Conservation (phyloP, 202 grass and related monocot genomes). For the Dendrocalamus latiflorus region DNA sequence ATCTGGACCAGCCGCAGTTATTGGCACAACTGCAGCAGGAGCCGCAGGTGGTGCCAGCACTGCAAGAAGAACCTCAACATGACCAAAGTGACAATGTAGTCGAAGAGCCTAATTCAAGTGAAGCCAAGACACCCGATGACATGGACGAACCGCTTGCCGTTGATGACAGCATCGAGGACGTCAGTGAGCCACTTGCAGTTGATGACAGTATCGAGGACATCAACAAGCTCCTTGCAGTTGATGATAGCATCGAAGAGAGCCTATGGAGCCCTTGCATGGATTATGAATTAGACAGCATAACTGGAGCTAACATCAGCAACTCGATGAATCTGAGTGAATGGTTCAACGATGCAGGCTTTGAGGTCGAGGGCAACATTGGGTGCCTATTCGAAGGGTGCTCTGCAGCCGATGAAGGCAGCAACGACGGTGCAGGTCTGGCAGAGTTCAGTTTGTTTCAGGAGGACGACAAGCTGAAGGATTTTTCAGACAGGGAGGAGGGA, state of each 20-base stretch:
- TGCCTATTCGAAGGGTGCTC: constrained; percentile 47
- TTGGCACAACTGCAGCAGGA: constrained; percentile 34
- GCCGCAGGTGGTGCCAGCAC: constrained; percentile 26
- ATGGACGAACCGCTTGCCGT: neutral
- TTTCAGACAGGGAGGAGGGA: constrained; percentile 21
- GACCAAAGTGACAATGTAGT: constrained; percentile 12
- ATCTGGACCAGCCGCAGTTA: constrained; percentile 46
- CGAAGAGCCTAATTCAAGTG: constrained; percentile 21
- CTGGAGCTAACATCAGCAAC: no score
- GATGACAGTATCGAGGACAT: constrained; percentile 18
- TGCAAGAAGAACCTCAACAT: constrained; percentile 27
- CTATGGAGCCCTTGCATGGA: constrained; percentile 59
- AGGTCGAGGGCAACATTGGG: constrained; percentile 54
- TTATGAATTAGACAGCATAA: constrained; percentile 56
- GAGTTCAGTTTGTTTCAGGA: constrained; percentile 17
- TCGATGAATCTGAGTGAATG: constrained; percentile 49
- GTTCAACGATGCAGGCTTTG: constrained; percentile 46
- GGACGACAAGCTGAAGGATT: constrained; percentile 37
- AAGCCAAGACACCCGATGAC: constrained; percentile 11
- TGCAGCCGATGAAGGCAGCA: constrained; percentile 27
- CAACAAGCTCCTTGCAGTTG: neutral
- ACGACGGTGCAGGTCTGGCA: neutral
- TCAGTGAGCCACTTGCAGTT: constrained; percentile 36
- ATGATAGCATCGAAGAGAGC: constrained; percentile 26
- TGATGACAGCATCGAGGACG: neutral